Conservation (phyloP, 2,329 filamentous ascomycete species). For the Fusarium nisikadoi region DNA sequence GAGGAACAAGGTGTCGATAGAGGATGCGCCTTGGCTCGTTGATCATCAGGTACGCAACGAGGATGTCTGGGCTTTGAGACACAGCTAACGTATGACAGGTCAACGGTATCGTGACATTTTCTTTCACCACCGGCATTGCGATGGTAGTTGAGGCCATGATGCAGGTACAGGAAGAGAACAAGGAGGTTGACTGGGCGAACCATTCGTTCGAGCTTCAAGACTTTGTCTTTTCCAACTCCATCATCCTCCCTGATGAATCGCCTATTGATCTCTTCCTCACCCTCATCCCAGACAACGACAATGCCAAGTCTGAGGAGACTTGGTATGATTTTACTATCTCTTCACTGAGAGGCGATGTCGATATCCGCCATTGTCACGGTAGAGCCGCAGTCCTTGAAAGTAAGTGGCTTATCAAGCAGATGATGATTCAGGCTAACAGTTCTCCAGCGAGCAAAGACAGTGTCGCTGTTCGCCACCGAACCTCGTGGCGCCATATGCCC, state of each 20-base stretch:
- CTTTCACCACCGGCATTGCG: constrained; percentile 39
- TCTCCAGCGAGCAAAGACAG: neutral
- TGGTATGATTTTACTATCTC: constrained; percentile 42
- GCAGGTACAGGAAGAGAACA: constrained; percentile 38
- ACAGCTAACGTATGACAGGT: constrained; percentile 27
- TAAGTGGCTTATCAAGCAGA: neutral
- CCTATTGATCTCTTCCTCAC: constrained; percentile 40
- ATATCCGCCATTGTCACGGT: constrained; percentile 39
- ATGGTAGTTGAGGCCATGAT: constrained; percentile 42
- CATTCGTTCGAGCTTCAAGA: constrained; percentile 38
- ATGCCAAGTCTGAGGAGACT: constrained; percentile 25
- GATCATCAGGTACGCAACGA: constrained; percentile 36
- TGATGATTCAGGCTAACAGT: constrained; percentile 1
- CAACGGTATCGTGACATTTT: constrained; percentile 39
- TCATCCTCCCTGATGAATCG: constrained; percentile 38
- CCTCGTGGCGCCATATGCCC: constrained; percentile 40
- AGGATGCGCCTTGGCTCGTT: constrained; percentile 41
- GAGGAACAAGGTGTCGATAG: constrained; percentile 41
- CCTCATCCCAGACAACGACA: constrained; percentile 30
- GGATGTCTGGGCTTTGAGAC: rapidly evolving
- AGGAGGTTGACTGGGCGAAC: constrained; percentile 33
- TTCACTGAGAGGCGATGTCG: constrained; percentile 38
- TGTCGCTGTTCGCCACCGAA: constrained; percentile 8
- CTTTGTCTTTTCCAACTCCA: constrained; percentile 41
- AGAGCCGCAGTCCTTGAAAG: constrained; percentile 29